phyloP scores from a whole-genome alignment of 148 eudicot species.

The Chenopodium album region DNA sequence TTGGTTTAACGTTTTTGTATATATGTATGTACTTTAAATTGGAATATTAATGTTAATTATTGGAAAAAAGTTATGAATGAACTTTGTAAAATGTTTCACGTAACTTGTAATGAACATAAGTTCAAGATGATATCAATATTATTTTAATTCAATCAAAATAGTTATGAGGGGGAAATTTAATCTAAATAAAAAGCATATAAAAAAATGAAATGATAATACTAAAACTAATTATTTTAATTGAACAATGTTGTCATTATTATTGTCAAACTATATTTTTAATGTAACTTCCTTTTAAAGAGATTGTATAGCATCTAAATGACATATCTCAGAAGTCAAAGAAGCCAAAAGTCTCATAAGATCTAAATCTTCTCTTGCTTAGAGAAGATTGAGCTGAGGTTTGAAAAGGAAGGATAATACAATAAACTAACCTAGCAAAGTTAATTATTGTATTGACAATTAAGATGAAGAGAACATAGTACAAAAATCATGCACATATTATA shows the following conservation, averaged over 20 bases:
- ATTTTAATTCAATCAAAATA: too few species aligned
- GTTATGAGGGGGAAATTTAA: too few species aligned
- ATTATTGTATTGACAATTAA: too few species aligned
- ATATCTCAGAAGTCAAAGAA: neutral
- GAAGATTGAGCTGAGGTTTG: neutral
- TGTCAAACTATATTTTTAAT: neutral
- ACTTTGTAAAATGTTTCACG: neutral
- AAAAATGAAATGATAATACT: too few species aligned
- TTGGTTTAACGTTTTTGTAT: neutral
- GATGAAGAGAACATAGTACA: too few species aligned
- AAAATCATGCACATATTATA: too few species aligned
- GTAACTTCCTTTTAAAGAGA: neutral
- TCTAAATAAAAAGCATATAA: neutral
- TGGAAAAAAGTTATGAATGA: too few species aligned
- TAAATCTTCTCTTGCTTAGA: neutral
- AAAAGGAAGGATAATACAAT: neutral
- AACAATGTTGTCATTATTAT: neutral
- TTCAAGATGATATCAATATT: neutral
- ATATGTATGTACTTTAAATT: too few species aligned
- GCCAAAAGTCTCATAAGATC: neutral
- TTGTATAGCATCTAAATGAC: neutral
- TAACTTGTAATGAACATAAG: too few species aligned
- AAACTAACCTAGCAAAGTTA: too few species aligned
- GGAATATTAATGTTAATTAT: neutral
- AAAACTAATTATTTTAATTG: too few species aligned